Evolutionary conservation across 257 asterid species (phyloP).

Genomic region (Buddleja alternifolia): DNA sequence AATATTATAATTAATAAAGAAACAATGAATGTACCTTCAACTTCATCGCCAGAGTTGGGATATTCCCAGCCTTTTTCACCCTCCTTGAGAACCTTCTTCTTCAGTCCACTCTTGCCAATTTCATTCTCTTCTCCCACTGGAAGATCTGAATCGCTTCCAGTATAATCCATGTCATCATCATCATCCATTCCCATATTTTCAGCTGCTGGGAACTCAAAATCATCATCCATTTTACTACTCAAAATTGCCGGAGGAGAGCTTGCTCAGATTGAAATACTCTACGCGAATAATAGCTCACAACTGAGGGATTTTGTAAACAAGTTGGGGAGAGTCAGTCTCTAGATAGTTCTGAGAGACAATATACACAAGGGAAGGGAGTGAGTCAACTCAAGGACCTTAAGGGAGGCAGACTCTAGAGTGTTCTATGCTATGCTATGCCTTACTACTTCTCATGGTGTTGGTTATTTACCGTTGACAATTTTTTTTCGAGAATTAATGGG

Average conservation of each 20-base stretch:
- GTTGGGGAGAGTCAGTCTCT: not conserved
- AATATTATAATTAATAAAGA: too few species aligned
- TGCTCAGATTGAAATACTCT: constrained; percentile 1
- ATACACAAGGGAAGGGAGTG: not conserved
- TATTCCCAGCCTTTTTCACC: constrained; percentile 55
- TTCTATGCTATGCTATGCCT: constrained; percentile 17
- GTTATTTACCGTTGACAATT: too few species aligned
- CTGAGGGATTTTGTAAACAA: not conserved
- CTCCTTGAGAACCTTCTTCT: constrained; percentile 47
- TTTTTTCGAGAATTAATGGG: too few species aligned
- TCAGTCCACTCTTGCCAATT: constrained; percentile 42
- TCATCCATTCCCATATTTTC: constrained; percentile 27
- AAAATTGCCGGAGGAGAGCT: not conserved
- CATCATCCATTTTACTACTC: constrained; percentile 37
- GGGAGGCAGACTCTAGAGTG: constrained; percentile 27
- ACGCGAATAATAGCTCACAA: not conserved
- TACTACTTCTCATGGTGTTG: not conserved
- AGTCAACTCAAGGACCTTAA: not conserved
- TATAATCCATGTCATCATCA: constrained; percentile 28
- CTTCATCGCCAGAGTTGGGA: constrained; percentile 52
- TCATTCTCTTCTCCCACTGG: constrained; percentile 45
- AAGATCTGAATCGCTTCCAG: constrained; percentile 23
- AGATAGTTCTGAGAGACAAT: not conserved
- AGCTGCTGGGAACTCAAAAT: constrained; percentile 41
- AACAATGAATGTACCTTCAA: too few species aligned